Base-by-base conservation (phyloP, 2,329 filamentous ascomycete genomes). In the Phialemoniopsis sp. region DNA sequence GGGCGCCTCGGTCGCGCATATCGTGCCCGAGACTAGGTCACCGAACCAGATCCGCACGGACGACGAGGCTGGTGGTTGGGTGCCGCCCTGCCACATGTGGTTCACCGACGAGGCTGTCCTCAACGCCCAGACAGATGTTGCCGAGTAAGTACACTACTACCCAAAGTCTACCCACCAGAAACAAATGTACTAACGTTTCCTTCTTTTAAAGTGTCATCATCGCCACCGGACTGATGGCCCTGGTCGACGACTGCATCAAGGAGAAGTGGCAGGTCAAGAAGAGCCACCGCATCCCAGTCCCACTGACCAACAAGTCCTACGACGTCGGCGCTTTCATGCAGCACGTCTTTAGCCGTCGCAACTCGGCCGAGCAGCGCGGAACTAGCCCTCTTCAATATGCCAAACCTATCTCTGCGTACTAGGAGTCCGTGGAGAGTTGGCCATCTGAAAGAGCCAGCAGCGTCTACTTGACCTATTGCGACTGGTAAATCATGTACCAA, bases 201-300 rank as follows among this genome's bases (percentile, higher is more conserved):
- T 26, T 6, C 21, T 10, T 26, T 6, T 21, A 35, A 49, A 95
- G 89, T 60, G 84, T 95, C 48, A 84, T 97, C 46, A 77, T 97
- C 46, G 80, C 89, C 34, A 93, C 89, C n/a, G 91, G 91, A 17
- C 76, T 97, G 50, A 82, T 95, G 51, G 80, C 87, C 8, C 78
- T 97, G 33, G 85, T 94, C 37, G 91, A 97, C 56, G 89, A 97
- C 64, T 88, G 82, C 66, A 95, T 97, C 69, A 87, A 87, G 62
- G 75, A 80, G 45, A 80, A 78, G 42, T 93, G 88, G 79, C 80
- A 70, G 49, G 60, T 62, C 30, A 69, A 67, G 55, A 74, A 69
- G 51, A 43, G 53, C 13, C 63, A 62, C 39, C 63, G 57, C 44
- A 55, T 64, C 44, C 54, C 59, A 18, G 47, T 66, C 14, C 61